Evolutionary conservation across 331 rosid species (phyloP).

Genomic region (Rosa hybrid): DNA sequence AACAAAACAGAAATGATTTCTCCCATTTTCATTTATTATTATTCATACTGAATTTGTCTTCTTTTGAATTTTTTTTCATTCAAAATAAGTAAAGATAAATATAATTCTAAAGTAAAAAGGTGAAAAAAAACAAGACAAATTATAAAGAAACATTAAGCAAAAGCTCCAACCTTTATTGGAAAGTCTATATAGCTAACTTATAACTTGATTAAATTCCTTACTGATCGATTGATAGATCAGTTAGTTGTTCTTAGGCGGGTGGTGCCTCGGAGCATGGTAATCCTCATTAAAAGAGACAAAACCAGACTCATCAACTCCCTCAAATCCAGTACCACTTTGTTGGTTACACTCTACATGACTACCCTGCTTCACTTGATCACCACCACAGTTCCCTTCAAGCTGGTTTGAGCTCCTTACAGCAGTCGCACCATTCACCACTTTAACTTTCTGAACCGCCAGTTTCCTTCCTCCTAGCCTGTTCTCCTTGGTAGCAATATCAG

Average conservation of each 20-base stretch:
- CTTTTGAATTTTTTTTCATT: no score
- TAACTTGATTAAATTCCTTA: background rate
- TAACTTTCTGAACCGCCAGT: background rate
- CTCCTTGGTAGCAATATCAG: background rate
- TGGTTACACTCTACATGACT: background rate
- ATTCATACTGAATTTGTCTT: no score
- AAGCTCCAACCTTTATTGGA: background rate
- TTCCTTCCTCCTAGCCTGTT: constrained; percentile 4
- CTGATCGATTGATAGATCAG: background rate
- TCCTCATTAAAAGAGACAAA: constrained; percentile 24
- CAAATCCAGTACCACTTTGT: background rate
- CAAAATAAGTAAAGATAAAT: no score
- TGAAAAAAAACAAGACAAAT: background rate
- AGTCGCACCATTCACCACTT: background rate
- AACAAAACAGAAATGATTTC: no score
- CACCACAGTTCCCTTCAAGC: constrained; percentile 2
- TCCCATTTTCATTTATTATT: no score
- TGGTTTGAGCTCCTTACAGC: constrained; percentile 7
- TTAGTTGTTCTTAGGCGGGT: constrained; percentile 29
- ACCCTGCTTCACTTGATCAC: background rate
- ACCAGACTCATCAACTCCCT: constrained; percentile 11
- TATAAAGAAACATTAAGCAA: background rate
- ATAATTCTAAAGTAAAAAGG: no score
- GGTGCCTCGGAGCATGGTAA: constrained; percentile 26
- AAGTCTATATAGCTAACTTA: background rate